These are phyloP conservation scores for Yamadazyma tumulicola DNA, from an alignment of 805 yeast genomes.

Conservation along the genomic window DNA sequence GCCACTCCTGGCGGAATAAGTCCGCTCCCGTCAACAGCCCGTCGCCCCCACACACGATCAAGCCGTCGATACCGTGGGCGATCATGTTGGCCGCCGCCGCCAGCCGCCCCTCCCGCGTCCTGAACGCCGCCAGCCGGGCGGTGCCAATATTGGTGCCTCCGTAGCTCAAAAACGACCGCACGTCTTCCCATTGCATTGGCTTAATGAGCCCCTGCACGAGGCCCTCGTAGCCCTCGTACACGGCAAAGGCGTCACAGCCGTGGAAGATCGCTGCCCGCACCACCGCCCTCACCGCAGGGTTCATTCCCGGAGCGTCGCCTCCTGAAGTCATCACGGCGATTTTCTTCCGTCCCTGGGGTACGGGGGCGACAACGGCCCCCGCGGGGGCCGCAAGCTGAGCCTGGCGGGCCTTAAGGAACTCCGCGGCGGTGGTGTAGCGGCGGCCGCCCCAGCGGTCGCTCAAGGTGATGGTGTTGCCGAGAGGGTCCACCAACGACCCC, in stretches of 20 bases:
- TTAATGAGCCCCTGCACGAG: conserved; percentile 54
- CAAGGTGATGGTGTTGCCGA: conserved; percentile 30
- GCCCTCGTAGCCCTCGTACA: conserved; percentile 75
- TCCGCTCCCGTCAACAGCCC: conserved; percentile 84
- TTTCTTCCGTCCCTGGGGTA: conserved; percentile 28
- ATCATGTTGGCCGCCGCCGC: conserved; percentile 64
- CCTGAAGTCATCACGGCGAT: conserved; percentile 81
- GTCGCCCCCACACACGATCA: conserved; percentile 81
- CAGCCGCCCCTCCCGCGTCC: conserved; percentile 63
- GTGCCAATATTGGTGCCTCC: conserved; percentile 84
- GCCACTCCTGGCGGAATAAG: conserved; percentile 74
- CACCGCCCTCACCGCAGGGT: conserved; percentile 71
- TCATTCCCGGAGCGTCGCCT: conserved; percentile 83
- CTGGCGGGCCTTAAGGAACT: conserved; percentile 9
- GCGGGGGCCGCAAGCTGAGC: neutral
- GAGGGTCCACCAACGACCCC: conserved; percentile 28
- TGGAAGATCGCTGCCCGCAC: conserved; percentile 63
- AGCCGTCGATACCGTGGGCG: conserved; percentile 69
- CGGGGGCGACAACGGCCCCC: neutral
- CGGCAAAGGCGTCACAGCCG: conserved; percentile 64
- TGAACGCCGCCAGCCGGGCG: conserved; percentile 67
- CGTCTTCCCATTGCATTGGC: conserved; percentile 70
- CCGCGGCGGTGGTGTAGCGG: conserved; percentile 2
- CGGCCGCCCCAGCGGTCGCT: conserved; percentile 15
- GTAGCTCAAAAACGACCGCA: conserved; percentile 62